A percentile compares a stretch with the other conserved stretches of the same genome.
Conservation (phyloP, 108 stramenopile species). For the Schizochytrium sp. region DNA sequence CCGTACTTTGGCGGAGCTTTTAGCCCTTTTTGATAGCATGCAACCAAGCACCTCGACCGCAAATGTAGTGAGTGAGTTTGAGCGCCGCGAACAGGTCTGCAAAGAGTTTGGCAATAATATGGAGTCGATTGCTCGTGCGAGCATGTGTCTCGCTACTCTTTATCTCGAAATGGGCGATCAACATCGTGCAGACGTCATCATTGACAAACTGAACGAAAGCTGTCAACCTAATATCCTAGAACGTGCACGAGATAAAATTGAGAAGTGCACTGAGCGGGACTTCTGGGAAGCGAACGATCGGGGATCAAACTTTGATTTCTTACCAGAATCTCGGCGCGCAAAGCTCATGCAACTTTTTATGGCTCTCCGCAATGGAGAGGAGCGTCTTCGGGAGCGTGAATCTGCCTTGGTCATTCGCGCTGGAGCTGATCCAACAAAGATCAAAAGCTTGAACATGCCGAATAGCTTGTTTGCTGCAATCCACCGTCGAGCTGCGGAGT, state of each 20-base stretch:
- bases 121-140: slow-evolving; percentile 41
- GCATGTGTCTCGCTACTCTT: slow-evolving; percentile 25
- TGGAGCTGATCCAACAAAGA: too few relatives aligned
- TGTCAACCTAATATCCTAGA: not conserved
- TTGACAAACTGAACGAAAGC: not conserved
- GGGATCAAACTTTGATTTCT: slow-evolving; percentile 57
- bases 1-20: not conserved
- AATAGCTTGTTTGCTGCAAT: too few relatives aligned
- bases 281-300: slow-evolving; percentile 54
- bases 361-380: not conserved
- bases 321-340: not conserved
- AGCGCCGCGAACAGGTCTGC: not conserved
- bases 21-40: slow-evolving; percentile 36
- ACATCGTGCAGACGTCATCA: not conserved
- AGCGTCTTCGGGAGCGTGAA: slow-evolving; percentile 8
- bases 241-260: slow-evolving; percentile 13
- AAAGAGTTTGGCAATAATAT: not conserved
- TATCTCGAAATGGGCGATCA: slow-evolving; percentile 17
- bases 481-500: too few relatives aligned
- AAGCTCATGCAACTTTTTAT: slow-evolving; percentile 21
- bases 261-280: slow-evolving; percentile 38
- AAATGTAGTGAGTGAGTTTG: not conserved
- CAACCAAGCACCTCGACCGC: not conserved
- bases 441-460: too few relatives aligned
- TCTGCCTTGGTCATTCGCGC: not conserved